Conservation (phyloP, 2,329 filamentous ascomycete genomes). For the Alternaria novae-zelandiae region DNA sequence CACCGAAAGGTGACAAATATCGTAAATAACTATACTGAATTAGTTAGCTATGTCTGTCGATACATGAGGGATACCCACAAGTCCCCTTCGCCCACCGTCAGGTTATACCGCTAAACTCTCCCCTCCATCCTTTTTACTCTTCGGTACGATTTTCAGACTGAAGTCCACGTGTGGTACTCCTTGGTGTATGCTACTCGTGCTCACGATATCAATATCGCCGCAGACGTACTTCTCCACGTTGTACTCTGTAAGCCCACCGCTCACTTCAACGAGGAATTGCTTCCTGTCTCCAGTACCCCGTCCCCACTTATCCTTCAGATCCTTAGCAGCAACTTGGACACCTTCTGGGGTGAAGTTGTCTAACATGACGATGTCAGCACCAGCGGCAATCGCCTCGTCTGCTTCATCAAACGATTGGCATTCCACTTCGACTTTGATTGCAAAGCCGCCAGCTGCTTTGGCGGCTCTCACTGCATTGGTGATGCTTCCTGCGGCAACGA, state of each 20-base stretch:
- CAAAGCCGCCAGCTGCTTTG: constrained; percentile 83
- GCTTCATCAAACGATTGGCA: constrained; percentile 88
- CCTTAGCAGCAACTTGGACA: constrained; percentile 74
- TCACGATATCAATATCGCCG: constrained; percentile 90
- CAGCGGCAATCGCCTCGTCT: constrained; percentile 86
- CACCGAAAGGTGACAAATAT: neutral
- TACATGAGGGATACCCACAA: neutral
- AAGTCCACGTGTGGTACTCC: constrained; percentile 94
- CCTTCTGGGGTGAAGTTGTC: constrained; percentile 90
- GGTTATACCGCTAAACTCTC: constrained; percentile 17
- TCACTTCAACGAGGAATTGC: constrained; percentile 84
- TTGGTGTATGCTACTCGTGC: constrained; percentile 96
- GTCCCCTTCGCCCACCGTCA: neutral
- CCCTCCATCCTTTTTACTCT: constrained; percentile 36
- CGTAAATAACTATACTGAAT: neutral
- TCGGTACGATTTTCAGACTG: constrained; percentile 81
- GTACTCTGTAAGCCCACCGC: constrained; percentile 82
- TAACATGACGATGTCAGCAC: constrained; percentile 95
- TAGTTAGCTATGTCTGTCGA: neutral
- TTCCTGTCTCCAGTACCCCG: constrained; percentile 65
- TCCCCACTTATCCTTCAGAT: constrained; percentile 80
- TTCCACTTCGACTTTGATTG: constrained; percentile 95
- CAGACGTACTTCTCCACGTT: constrained; percentile 84
- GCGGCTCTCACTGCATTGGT: constrained; percentile 84
- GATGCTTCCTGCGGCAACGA: constrained; percentile 87